phyloP scores from a whole-genome alignment of 805 yeast species.

The Kodamaea kakaduensis region DNA sequence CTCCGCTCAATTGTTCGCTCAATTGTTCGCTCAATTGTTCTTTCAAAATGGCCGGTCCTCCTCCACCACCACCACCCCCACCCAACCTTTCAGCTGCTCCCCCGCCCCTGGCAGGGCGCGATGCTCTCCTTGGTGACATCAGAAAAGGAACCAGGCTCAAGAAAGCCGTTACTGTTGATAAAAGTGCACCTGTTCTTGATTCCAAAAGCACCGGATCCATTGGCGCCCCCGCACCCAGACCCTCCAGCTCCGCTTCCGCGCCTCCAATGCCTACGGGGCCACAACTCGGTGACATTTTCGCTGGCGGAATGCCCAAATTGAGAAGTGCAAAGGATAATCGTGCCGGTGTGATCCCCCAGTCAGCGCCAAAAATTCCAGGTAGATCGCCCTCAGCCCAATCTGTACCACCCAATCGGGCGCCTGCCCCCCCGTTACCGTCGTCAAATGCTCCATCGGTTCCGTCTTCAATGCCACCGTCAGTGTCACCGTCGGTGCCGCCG shows the following conservation, averaged over 20 bases:
- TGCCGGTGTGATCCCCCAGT: conserved; percentile 29
- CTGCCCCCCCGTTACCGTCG: neutral
- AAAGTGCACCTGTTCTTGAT: conserved; percentile 57
- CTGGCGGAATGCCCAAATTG: conserved; percentile 77
- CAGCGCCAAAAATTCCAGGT: conserved; percentile 38
- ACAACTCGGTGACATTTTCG: conserved; percentile 63
- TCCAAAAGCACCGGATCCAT: conserved; percentile 35
- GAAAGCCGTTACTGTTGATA: conserved; percentile 43
- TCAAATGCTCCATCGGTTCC: conserved; percentile 8
- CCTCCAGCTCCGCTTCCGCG: conserved; percentile 11
- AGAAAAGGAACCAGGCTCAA: conserved; percentile 50
- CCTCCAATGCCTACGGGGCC: conserved; percentile 33
- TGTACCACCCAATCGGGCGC: neutral
- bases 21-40: neutral
- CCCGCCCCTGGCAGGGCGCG: conserved; percentile 29
- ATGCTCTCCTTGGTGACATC: conserved; percentile 72
- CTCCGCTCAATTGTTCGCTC: no score
- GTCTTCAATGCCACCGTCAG: conserved; percentile 15
- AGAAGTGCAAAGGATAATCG: conserved; percentile 39
- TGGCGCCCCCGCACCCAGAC: conserved; percentile 27
- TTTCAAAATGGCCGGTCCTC: conserved; percentile 23
- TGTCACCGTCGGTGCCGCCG: conserved; percentile 17
- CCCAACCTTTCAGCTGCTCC: conserved; percentile 17
- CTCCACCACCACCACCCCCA: conserved; percentile 35
- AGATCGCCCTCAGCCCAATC: no score